phyloP scores from a whole-genome alignment of 2,329 filamentous ascomycete genomes.

The Aspergillus ibericus region DNA sequence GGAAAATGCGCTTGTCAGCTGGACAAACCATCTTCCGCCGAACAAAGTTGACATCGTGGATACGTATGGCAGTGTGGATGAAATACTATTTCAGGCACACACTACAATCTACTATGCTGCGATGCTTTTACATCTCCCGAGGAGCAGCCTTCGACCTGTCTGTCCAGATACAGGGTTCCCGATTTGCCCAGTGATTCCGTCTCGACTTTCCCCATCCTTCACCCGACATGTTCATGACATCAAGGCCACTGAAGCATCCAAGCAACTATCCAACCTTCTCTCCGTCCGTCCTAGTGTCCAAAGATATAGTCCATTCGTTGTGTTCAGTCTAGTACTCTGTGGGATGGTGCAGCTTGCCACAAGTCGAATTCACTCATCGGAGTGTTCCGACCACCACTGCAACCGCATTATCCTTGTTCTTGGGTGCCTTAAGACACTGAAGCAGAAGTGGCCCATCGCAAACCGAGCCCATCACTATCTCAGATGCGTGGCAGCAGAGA shows the following conservation, averaged over 20 bases:
- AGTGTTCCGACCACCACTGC: conserved; percentile 41
- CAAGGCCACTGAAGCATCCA: conserved; percentile 38
- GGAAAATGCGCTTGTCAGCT: conserved; percentile 62
- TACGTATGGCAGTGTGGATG: conserved; percentile 70
- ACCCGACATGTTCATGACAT: conserved; percentile 37
- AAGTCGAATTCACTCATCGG: conserved; percentile 32
- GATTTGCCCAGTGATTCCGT: conserved; percentile 21
- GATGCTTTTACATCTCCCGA: conserved; percentile 73
- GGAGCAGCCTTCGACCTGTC: conserved; percentile 61
- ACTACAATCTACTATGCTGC: conserved; percentile 47
- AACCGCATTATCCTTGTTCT: conserved; percentile 39
- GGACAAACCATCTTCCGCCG: conserved; percentile 72
- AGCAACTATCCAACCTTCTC: conserved; percentile 33
- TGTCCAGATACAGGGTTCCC: conserved; percentile 18
- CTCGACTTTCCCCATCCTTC: conserved; percentile 34
- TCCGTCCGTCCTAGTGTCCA: conserved; percentile 34
- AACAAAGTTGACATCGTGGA: conserved; percentile 69
- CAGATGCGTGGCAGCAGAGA: conserved; percentile 29
- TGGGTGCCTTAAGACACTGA: conserved; percentile 35
- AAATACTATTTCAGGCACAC: conserved; percentile 50
- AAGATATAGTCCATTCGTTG: conserved; percentile 34
- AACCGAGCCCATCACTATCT: conserved; percentile 29
- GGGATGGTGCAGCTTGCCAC: conserved; percentile 39
- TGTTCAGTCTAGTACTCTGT: conserved; percentile 31
- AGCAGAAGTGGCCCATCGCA: conserved; percentile 32